Conservation (phyloP, 2,329 filamentous ascomycete genomes). For the Diplodia corticola region DNA sequence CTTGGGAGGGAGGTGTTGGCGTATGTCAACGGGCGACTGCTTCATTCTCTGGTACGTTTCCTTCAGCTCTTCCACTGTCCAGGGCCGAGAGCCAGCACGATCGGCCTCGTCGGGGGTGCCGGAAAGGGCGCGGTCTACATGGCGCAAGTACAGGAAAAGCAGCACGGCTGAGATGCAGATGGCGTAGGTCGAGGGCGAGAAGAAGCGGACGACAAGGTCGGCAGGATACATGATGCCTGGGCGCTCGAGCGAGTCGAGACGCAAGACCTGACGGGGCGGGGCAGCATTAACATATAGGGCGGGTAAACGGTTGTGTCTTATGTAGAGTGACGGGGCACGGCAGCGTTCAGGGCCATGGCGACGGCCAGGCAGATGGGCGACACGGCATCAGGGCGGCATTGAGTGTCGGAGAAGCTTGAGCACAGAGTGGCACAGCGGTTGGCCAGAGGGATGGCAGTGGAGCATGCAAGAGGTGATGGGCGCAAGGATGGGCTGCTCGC, state of each 20-base stretch:
- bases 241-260: not conserved
- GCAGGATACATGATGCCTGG: not conserved
- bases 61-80: constrained; percentile 38
- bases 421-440: not conserved
- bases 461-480: not conserved
- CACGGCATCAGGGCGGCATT: not conserved
- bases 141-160: constrained; percentile 24
- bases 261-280: not conserved
- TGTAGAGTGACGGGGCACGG: not conserved
- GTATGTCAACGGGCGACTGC: constrained; percentile 36
- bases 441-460: not conserved
- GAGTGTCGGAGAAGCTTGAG: not conserved
- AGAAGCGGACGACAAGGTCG: not conserved
- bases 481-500: constrained; percentile 5
- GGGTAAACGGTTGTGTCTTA: not conserved
- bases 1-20: constrained; percentile 39
- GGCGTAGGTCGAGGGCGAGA: not conserved
- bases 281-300: not conserved
- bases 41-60: constrained; percentile 34
- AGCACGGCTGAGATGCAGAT: not conserved
- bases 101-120: constrained; percentile 24
- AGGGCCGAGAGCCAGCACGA: constrained; percentile 20
- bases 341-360: too few species aligned
- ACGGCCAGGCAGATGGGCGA: not conserved
- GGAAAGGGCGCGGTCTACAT: constrained; percentile 24